Evolutionary conservation across 163 green algal genomes (phyloP), one percentile per base, ranked within the genome.

Genomic region (Picocystis sp.): DNA sequence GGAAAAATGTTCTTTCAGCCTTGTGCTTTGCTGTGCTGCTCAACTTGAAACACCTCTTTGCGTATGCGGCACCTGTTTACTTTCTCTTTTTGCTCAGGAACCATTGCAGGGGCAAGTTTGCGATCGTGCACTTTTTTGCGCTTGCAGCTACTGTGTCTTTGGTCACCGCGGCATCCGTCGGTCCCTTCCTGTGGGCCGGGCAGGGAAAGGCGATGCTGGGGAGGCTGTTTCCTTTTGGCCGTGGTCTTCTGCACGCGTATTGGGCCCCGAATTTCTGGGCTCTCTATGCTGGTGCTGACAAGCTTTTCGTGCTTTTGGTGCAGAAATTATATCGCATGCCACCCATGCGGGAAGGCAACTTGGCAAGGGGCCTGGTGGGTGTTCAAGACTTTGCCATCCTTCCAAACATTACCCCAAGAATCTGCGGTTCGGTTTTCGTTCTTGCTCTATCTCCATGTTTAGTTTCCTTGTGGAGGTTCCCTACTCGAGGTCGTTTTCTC

Each of bases 251-350:
- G 11, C 88, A 97, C 56, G 80, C 88, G 0, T 97, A 96, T 74
- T 97, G 88, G 88, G 88, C 88, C 1, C 75, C 87, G 50, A 97
- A 97, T 65, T 58, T 72, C 12, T 97, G 88, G 88, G 86, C 89
- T n/a, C 61, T 95, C 23, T 97, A 96, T 67, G 73, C 69, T 11
- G 62, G 55, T 1, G 62, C 61, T 0, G 88, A 97, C 70, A 94
- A 92, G 66, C 46, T 66, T 29, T 55, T 83, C 43, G 63, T 61
- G 15, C 22, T 21, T 3, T 5, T 67, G 14, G 22, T 62, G 6
- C 22, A 33, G 3, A 21, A 47, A 13, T 22, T 67, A 8, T 41
- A 52, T 42, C 38, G 21, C 3, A 17, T 42, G 3, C 13, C 15
- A 22, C 10, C n/a, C 17, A 35, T 23, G 47, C 25, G 34, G 47